phyloP scores from a whole-genome alignment of 371 early-diverging fungal genomes.

The Blastocladiella emersonii region DNA sequence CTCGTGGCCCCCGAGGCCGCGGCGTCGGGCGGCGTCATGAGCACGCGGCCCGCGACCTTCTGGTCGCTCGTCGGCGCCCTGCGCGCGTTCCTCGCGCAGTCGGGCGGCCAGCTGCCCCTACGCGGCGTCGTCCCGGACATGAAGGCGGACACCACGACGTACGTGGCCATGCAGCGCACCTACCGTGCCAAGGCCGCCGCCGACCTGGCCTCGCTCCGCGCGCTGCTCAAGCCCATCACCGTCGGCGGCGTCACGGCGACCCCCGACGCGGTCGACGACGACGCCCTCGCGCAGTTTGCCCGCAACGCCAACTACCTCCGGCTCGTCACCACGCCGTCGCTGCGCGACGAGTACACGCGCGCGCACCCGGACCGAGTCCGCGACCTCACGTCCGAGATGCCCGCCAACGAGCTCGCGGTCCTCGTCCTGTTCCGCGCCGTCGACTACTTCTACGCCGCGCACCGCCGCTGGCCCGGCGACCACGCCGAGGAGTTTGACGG shows the following conservation, averaged over 20 bases:
- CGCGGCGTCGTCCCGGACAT: slow-evolving; percentile 85
- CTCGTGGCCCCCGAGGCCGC: slow-evolving; percentile 12
- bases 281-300: slow-evolving; percentile 6
- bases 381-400: not conserved
- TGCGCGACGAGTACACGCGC: slow-evolving; percentile 9
- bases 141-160: slow-evolving; percentile 83
- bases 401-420: not conserved
- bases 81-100: slow-evolving; percentile 55
- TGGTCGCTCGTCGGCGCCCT: slow-evolving; percentile 75
- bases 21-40: not conserved
- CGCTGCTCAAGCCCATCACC: not conserved
- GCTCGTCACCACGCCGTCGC: slow-evolving; percentile 11
- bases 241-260: not conserved
- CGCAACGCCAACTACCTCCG: slow-evolving; percentile 57
- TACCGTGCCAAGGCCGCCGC: slow-evolving; percentile 66
- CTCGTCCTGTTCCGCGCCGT: slow-evolving; percentile 62
- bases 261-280: not conserved
- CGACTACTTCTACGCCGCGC: slow-evolving; percentile 42
- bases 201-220: slow-evolving; percentile 30
- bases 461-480: slow-evolving; percentile 30
- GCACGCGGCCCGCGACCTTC: slow-evolving; percentile 41
- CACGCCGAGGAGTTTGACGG: not conserved
- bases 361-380: slow-evolving; percentile 3
- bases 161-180: slow-evolving; percentile 57
- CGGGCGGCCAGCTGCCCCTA: slow-evolving; percentile 68